Evolutionary conservation across 768 basidiomycete genomes (phyloP).

Genomic region (Epithele typhae): DNA sequence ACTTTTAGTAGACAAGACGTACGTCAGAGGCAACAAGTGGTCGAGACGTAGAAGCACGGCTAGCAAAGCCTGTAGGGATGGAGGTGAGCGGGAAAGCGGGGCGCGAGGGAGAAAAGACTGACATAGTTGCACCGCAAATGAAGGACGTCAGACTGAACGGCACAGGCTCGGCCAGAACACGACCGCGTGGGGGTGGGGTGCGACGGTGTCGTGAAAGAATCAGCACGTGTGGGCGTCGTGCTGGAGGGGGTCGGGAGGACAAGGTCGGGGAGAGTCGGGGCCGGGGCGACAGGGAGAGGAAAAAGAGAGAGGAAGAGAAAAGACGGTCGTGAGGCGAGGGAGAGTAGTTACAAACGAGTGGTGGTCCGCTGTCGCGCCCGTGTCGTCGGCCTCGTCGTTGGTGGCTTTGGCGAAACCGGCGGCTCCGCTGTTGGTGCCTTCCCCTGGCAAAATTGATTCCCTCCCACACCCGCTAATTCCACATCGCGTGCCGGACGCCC

Average conservation of each 20-base stretch:
- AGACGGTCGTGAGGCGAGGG: conserved; percentile 6
- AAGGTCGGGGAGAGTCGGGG: no score
- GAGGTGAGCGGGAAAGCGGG: conserved; percentile 1
- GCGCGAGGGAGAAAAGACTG: conserved; percentile 3
- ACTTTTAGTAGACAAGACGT: not conserved
- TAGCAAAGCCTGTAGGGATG: conserved; percentile 11
- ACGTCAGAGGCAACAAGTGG: conserved; percentile 9
- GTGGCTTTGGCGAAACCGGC: not conserved
- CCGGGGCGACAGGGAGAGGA: not conserved
- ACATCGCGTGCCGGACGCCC: no score
- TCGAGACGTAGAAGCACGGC: conserved; percentile 9
- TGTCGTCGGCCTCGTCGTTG: conserved; percentile 13
- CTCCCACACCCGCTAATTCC: conserved; percentile 1
- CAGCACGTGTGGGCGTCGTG: conserved; percentile 20
- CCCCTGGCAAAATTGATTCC: not conserved
- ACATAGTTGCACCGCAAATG: conserved; percentile 17
- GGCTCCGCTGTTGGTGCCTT: not conserved
- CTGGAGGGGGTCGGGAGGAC: conserved; percentile 4
- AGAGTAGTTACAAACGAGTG: conserved; percentile 6
- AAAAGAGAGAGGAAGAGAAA: conserved; percentile 1
- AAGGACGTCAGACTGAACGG: conserved; percentile 1
- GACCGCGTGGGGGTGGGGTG: conserved; percentile 10
- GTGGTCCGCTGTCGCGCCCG: conserved; percentile 3
- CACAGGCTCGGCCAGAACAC: conserved; percentile 10
- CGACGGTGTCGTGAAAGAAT: conserved; percentile 14